Evolutionary conservation across 1,284 basidiomycete species (phyloP).

Genomic region (Moesziomyces parantarcticus): DNA sequence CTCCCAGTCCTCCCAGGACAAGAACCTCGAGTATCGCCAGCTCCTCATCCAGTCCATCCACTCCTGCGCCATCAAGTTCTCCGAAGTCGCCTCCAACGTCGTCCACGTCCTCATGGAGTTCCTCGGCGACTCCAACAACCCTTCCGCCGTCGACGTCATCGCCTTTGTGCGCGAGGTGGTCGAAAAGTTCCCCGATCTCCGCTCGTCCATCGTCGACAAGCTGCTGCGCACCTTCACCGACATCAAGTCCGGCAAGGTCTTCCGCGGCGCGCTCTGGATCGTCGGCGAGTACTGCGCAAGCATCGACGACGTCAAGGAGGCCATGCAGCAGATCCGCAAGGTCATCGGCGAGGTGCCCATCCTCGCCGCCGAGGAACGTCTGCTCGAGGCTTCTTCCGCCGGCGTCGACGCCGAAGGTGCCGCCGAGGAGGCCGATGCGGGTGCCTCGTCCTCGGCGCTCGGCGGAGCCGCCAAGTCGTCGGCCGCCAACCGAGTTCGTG

Average conservation of each 20-base stretch:
- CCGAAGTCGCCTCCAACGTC: conserved; percentile 96
- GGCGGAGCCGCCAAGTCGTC: conserved; percentile 67
- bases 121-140: conserved; percentile 94
- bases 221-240: conserved; percentile 84
- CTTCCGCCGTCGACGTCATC: conserved; percentile 93
- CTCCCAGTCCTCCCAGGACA: conserved; percentile 73
- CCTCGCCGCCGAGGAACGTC: conserved; percentile 74
- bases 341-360: conserved; percentile 97
- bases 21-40: conserved; percentile 86
- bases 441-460: conserved; percentile 41
- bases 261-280: conserved; percentile 96
- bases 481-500: conserved; percentile 77
- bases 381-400: conserved; percentile 59
- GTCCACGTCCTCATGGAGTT: conserved; percentile 99
- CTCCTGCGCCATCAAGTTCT: conserved; percentile 94
- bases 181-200: conserved; percentile 93
- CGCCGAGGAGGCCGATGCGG: conserved; percentile 31
- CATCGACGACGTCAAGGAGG: conserved; percentile 61
- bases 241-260: conserved; percentile 97
- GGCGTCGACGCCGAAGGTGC: conserved; percentile 47
- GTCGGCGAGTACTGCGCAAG: conserved; percentile 83
- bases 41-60: conserved; percentile 97
- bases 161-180: conserved; percentile 97
- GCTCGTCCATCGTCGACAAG: conserved; percentile 85
- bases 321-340: conserved; percentile 84